Conservation (phyloP, 306 rosid genomes). For the Medicago truncatula region MtrunA17r5.0-ANR NC_053043.1:31181501-31182000, state of each 20-base stretch:
- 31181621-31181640: constrained; percentile 18
- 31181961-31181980: not conserved
- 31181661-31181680: constrained; percentile 26
- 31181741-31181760: constrained; percentile 19
- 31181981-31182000: not conserved
- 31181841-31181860: constrained; percentile 11
- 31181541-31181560: no score
- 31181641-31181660: constrained; percentile 36
- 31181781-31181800: constrained; percentile 19
- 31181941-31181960: not conserved
- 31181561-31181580: not conserved
- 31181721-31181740: not conserved
- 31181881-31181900: constrained; percentile 26
- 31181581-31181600: not conserved
- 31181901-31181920: constrained; percentile 12
- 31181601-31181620: not conserved
- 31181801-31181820: constrained; percentile 8
- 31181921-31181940: constrained; percentile 17
- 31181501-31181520: no score
- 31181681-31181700: not conserved
- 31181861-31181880: constrained; percentile 33
- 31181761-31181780: constrained; percentile 21
- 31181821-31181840: constrained; percentile 27
- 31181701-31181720: no score
- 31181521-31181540: no score